Evolutionary conservation across 768 basidiomycete species (phyloP).

Genomic region (Solioccasus polychromus): DNA sequence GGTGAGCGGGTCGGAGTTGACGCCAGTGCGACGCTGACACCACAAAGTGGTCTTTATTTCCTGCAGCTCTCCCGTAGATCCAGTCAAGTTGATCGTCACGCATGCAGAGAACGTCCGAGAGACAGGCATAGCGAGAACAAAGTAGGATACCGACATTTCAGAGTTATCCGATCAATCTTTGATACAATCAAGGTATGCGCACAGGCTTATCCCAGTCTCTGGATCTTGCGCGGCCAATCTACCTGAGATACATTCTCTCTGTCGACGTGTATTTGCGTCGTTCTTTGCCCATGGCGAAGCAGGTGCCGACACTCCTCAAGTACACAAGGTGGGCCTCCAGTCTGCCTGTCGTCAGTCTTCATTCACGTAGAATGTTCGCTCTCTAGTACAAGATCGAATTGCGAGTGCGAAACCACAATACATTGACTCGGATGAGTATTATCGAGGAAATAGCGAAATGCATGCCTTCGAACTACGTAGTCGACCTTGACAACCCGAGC

Average conservation of each 20-base stretch:
- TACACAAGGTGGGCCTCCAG: conserved; percentile 40
- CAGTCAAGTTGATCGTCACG: conserved; percentile 62
- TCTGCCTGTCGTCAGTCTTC: neutral
- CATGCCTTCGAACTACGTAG: conserved; percentile 64
- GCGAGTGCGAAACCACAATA: conserved; percentile 73
- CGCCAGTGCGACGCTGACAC: neutral
- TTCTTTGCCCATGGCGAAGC: conserved; percentile 49
- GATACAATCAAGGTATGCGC: conserved; percentile 50
- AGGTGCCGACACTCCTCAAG: conserved; percentile 20
- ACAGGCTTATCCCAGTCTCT: conserved; percentile 70
- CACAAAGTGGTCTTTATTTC: conserved; percentile 72
- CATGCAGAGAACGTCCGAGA: conserved; percentile 60
- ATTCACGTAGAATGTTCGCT: neutral
- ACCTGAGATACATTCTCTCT: conserved; percentile 64
- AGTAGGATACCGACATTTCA: conserved; percentile 37
- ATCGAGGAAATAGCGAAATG: conserved; percentile 70
- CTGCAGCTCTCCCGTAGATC: conserved; percentile 75
- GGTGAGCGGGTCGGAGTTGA: conserved; percentile 38
- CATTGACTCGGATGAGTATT: conserved; percentile 53
- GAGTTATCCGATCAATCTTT: neutral
- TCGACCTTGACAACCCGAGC: conserved; percentile 66
- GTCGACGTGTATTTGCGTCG: conserved; percentile 47
- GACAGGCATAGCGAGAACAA: conserved; percentile 64
- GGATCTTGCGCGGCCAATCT: conserved; percentile 66
- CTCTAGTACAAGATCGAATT: conserved; percentile 79